A percentile compares a stretch with the other conserved stretches of the same genome.
Evolutionary conservation across 805 yeast species (phyloP).

Genomic region (Candida pseudoglaebosa): DNA sequence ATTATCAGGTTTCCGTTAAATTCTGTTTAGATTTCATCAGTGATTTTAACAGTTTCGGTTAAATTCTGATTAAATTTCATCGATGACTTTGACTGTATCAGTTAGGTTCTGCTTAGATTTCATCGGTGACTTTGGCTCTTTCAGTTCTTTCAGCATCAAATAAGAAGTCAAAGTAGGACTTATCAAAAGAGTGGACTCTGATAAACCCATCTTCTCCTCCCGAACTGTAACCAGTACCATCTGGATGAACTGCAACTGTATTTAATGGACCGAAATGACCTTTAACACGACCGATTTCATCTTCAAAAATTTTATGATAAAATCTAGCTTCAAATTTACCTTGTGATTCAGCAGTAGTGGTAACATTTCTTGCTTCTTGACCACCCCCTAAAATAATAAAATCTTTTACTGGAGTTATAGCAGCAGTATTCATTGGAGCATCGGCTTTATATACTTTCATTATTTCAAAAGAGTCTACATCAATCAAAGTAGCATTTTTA

Average conservation of each 20-base stretch:
- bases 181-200: constrained; percentile 90
- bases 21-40: too few species aligned
- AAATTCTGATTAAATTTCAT: too few species aligned
- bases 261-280: constrained; percentile 99
- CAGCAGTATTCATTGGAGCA: constrained; percentile 93
- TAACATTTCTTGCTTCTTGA: constrained; percentile 97
- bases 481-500: constrained; percentile 73
- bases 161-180: constrained; percentile 86
- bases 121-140: constrained; percentile 37
- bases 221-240: constrained; percentile 88
- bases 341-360: constrained; percentile 89
- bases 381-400: constrained; percentile 97
- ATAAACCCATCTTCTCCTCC: constrained; percentile 99
- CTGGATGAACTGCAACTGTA: constrained; percentile 89
- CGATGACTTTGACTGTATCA: too few species aligned
- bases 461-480: constrained; percentile 68
- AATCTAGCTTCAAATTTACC: constrained; percentile 97
- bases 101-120: constrained; percentile 14
- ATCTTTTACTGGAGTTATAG: constrained; percentile 89
- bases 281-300: constrained; percentile 93
- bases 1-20: too few species aligned
- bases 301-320: constrained; percentile 90
- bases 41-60: too few species aligned
- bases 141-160: constrained; percentile 89
- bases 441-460: constrained; percentile 79